Base-by-base conservation (phyloP, 371 early-diverging fungal genomes). In the Homolaphlyctis polyrhiza region DNA sequence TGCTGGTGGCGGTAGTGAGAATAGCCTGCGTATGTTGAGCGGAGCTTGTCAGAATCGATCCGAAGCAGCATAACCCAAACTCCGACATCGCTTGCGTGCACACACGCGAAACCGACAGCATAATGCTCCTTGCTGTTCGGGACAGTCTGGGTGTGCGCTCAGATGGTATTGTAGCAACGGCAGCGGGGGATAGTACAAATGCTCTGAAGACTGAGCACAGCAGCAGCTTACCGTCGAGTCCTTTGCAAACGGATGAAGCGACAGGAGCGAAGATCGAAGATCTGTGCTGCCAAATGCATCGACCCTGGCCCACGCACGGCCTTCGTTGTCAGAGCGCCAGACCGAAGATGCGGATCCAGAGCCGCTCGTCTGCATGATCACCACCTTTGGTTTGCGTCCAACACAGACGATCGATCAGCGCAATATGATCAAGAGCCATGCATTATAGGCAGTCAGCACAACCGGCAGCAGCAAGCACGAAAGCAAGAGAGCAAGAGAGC, bases 311-410 rank as follows among this genome's bases (percentile, higher is more conserved):
- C 90, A 92, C 25, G 75, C 57, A 58, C 80, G 82, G 62, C 91
- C 91, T 69, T 87, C 87, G 58, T 91, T 75, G 33, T 75, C 75
- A 6, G 92, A 89, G 39, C 83, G 77, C 90, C 32, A 82, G 78
- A 72, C 81, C 79, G 30, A 90, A n/a, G n/a, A n/a, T n/a, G n/a
- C n/a, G 74, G 33, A 87, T 70, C 8, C 81, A 74, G 87, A 87
- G 33, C 58, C 45, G 33, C 5, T 47, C 30, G 29, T 11, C 25
- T 33, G 51, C 18, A 63, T 21, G 29, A 45, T 54, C 32, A 58
- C 48, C 30, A 25, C 34, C 3, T 59, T 45, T 48, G 11, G 50
- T 27, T n/a, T n/a, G n/a, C n/a, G n/a, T n/a, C n/a, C n/a, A n/a
- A n/a, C n/a, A n/a, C n/a, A n/a, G n/a, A n/a, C n/a, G n/a, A n/a